Percentiles rank a stretch among this genome's conserved stretches.
Conservation (phyloP, 1,284 basidiomycete species). For the Fistulinella staudtii region DNA sequence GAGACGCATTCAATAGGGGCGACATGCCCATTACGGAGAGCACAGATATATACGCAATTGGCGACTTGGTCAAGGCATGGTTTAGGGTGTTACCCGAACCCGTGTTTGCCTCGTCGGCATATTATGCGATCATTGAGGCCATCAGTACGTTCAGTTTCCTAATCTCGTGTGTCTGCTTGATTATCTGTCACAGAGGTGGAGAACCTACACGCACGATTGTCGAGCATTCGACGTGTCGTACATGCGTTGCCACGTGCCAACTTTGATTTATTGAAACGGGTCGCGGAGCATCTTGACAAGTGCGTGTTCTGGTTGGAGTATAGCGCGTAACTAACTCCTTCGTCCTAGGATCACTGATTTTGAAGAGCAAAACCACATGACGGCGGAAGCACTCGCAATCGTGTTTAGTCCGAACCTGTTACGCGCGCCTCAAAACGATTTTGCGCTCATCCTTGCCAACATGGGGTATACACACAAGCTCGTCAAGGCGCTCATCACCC, state of each 20-base stretch:
- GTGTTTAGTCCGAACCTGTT: slow-evolving; percentile 79
- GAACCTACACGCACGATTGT: slow-evolving; percentile 62
- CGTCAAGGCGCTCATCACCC: slow-evolving; percentile 73
- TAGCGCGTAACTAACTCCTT: too few relatives aligned
- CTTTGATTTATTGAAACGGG: slow-evolving; percentile 70
- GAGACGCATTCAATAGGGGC: slow-evolving; percentile 72
- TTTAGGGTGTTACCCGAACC: slow-evolving; percentile 77
- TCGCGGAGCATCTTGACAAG: slow-evolving; percentile 81
- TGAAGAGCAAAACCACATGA: slow-evolving; percentile 85
- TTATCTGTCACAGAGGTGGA: slow-evolving; percentile 48
- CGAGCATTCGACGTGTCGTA: slow-evolving; percentile 60
- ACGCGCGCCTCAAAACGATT: slow-evolving; percentile 67
- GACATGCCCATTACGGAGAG: slow-evolving; percentile 53
- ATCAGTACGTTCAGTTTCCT: slow-evolving; percentile 45
- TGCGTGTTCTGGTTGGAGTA: slow-evolving; percentile 30
- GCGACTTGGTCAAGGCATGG: slow-evolving; percentile 80
- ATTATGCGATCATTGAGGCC: slow-evolving; percentile 63
- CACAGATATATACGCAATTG: slow-evolving; percentile 76
- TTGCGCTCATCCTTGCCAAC: slow-evolving; percentile 69
- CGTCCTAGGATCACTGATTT: slow-evolving; percentile 78
- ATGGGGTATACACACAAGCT: slow-evolving; percentile 74
- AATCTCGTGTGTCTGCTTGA: slow-evolving; percentile 1
- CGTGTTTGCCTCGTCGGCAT: slow-evolving; percentile 66
- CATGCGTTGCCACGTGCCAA: slow-evolving; percentile 65
- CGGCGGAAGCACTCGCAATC: slow-evolving; percentile 74